These are phyloP conservation scores for Copromyces sp. DNA, from an alignment of 495 filamentous ascomycete genomes.

Conservation along the genomic window DNA sequence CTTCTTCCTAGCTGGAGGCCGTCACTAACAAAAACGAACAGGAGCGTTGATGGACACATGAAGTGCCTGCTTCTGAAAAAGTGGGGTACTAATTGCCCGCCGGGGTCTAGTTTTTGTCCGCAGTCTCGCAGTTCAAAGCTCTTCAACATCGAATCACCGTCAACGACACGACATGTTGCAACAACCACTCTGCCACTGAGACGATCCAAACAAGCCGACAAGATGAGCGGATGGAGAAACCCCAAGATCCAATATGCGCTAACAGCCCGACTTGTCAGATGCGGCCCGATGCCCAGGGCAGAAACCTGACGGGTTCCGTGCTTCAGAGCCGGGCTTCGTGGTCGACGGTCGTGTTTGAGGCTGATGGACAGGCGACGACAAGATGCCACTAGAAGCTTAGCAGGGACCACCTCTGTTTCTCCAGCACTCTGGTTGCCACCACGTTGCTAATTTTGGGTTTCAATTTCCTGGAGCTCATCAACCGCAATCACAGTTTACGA, in stretches of 20 bases:
- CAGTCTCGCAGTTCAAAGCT: neutral
- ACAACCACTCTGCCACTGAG: neutral
- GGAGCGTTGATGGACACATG: neutral
- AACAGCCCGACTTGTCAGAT: neutral
- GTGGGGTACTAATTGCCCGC: neutral
- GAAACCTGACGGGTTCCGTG: neutral
- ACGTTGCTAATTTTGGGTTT: neutral
- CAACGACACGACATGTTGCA: neutral
- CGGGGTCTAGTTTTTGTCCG: neutral
- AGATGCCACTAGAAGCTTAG: neutral
- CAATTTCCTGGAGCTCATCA: neutral
- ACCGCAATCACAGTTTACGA: neutral
- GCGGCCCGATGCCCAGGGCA: neutral
- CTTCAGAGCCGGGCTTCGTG: neutral
- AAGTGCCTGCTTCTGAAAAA: neutral
- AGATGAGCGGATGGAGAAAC: neutral
- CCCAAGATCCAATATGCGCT: neutral
- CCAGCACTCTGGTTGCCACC: neutral
- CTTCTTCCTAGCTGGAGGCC: neutral
- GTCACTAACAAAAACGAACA: neutral
- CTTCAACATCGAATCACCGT: neutral
- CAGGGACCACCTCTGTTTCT: neutral
- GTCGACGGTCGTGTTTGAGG: neutral
- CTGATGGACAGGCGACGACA: neutral
- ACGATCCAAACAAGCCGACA: neutral